Percentiles rank a stretch among this genome's conserved stretches.
phyloP scores from a whole-genome alignment of 345 rosid species.

The Euphorbia peplus region DNA sequence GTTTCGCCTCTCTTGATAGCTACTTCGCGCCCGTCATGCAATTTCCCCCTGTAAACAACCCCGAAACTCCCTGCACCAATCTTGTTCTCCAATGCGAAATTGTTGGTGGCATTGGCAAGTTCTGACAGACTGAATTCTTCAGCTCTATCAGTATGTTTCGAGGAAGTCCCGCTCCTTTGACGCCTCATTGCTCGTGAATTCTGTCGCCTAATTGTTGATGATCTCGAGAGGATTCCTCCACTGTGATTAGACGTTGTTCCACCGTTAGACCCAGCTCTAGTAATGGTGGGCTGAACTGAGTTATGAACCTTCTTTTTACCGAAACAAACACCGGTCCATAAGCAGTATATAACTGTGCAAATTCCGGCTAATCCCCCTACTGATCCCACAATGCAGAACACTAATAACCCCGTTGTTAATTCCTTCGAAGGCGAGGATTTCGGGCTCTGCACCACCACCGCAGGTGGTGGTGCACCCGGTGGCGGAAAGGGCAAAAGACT shows the following conservation, averaged over 20 bases:
- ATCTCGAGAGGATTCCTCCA: constrained; percentile 50
- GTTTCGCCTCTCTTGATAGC: constrained; percentile 91
- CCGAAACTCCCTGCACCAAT: constrained; percentile 93
- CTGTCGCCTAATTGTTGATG: constrained; percentile 71
- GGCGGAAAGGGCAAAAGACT: constrained; percentile 2
- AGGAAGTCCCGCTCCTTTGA: constrained; percentile 92
- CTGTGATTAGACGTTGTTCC: constrained; percentile 46
- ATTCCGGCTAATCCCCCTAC: constrained; percentile 61
- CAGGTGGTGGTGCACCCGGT: constrained; percentile 3
- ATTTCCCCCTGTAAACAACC: constrained; percentile 69
- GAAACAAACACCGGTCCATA: constrained; percentile 77
- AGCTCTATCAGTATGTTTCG: constrained; percentile 71
- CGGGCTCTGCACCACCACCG: constrained; percentile 2
- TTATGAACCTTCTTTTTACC: constrained; percentile 84
- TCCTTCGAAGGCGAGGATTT: constrained; percentile 31
- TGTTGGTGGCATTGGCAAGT: constrained; percentile 71
- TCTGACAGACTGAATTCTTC: constrained; percentile 69
- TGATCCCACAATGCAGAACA: constrained; percentile 71
- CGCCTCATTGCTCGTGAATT: constrained; percentile 72
- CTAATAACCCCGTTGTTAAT: constrained; percentile 58
- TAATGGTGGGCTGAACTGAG: constrained; percentile 88
- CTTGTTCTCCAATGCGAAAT: constrained; percentile 71
- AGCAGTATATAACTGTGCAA: constrained; percentile 54
- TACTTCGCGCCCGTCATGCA: constrained; percentile 72
- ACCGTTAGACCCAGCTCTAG: constrained; percentile 56